These are phyloP conservation scores for Mycena albidolilacea DNA, from an alignment of 768 basidiomycete genomes.

Conservation along the genomic window DNA sequence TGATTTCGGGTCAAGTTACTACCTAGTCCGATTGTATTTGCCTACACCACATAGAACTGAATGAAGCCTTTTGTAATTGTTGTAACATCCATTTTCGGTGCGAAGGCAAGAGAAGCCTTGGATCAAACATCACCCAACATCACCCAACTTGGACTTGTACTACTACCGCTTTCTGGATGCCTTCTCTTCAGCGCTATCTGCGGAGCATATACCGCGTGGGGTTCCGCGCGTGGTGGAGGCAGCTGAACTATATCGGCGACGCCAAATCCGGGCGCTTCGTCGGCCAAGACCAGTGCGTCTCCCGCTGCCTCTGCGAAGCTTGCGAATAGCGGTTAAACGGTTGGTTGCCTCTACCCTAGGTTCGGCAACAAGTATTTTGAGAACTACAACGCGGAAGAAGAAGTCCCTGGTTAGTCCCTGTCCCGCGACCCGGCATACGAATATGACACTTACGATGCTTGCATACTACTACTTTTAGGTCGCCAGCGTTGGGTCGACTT, in stretches of 20 bases:
- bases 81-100: background rate
- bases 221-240: slow-evolving; percentile 89
- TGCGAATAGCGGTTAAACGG: slow-evolving; percentile 5
- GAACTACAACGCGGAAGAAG: slow-evolving; percentile 89
- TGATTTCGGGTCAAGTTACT: slow-evolving; percentile 7
- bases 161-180: slow-evolving; percentile 57
- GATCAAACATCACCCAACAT: slow-evolving; percentile 21
- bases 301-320: slow-evolving; percentile 8
- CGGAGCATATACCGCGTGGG: slow-evolving; percentile 84
- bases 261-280: slow-evolving; percentile 87
- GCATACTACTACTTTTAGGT: slow-evolving; percentile 60
- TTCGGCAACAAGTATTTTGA: slow-evolving; percentile 97
- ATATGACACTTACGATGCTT: background rate
- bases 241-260: slow-evolving; percentile 95
- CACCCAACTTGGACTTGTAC: slow-evolving; percentile 11
- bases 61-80: background rate
- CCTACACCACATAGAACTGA: slow-evolving; percentile 27
- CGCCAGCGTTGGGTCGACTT: slow-evolving; percentile 98
- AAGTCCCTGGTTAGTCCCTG: slow-evolving; percentile 78
- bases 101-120: background rate
- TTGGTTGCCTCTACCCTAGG: slow-evolving; percentile 54
- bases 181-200: slow-evolving; percentile 82
- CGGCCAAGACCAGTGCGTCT: slow-evolving; percentile 87
- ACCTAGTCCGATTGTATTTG: slow-evolving; percentile 31
- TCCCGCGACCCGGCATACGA: background rate